Evolutionary conservation across 163 green algal species (phyloP).

Genomic region (Scenedesmus sp.): DNA sequence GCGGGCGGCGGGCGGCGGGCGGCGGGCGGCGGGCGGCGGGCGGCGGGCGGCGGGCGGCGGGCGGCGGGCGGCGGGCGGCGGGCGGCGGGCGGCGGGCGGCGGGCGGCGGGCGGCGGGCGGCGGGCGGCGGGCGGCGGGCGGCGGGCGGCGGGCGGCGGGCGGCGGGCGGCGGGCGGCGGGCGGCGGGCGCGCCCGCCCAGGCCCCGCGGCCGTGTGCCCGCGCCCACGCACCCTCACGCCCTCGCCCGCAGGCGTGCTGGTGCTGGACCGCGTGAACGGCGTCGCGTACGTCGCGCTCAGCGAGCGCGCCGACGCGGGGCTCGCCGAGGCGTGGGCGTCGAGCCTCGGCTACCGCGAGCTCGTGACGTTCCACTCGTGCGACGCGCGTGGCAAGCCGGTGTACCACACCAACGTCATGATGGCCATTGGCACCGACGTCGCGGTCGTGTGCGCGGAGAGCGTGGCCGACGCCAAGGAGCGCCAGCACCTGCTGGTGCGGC

Average conservation of each 20-base stretch:
- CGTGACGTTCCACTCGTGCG: constrained; percentile 64
- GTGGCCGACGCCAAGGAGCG: constrained; percentile 79
- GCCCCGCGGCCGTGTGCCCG: too few relatives aligned
- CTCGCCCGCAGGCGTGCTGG: constrained; percentile 86
- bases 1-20: too few relatives aligned
- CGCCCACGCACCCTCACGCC: too few relatives aligned
- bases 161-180: too few relatives aligned
- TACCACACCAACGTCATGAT: constrained; percentile 99
- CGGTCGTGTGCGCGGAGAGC: constrained; percentile 88
- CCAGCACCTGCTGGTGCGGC: constrained; percentile 65
- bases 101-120: too few relatives aligned
- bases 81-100: too few relatives aligned
- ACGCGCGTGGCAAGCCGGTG: constrained; percentile 67
- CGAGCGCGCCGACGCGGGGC: constrained; percentile 78
- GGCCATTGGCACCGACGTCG: constrained; percentile 90
- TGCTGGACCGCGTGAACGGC: constrained; percentile 90
- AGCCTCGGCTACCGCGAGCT: constrained; percentile 82
- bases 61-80: too few relatives aligned
- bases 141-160: too few relatives aligned
- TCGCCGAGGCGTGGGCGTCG: constrained; percentile 78
- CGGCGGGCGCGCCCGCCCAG: too few relatives aligned
- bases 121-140: too few relatives aligned
- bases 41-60: too few relatives aligned
- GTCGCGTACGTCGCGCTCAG: constrained; percentile 90
- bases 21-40: too few relatives aligned